Percentiles rank a stretch among this genome's conserved stretches.
Evolutionary conservation across 2,329 filamentous ascomycete species (phyloP).

Genomic region (Colletotrichum melonis): DNA sequence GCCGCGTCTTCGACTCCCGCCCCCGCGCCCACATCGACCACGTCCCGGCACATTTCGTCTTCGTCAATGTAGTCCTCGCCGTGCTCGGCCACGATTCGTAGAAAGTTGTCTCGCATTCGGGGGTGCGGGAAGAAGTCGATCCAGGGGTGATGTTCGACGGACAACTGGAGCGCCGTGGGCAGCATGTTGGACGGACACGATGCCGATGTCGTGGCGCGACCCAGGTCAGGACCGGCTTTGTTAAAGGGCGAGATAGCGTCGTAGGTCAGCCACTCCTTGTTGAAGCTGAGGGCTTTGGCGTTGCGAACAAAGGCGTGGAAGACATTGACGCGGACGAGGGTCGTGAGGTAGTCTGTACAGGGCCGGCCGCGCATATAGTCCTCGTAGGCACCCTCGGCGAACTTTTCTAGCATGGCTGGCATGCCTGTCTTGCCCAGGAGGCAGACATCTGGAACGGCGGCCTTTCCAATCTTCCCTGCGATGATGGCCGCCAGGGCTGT

Average conservation of each 20-base stretch:
- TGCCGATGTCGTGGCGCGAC: not conserved
- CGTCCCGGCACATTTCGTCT: slow-evolving; percentile 32
- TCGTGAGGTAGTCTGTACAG: slow-evolving; percentile 15
- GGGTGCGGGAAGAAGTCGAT: slow-evolving; percentile 47
- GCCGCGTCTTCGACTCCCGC: slow-evolving; percentile 28
- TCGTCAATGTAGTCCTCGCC: slow-evolving; percentile 29
- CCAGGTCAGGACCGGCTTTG: slow-evolving; percentile 5
- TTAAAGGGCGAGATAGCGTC: slow-evolving; percentile 39
- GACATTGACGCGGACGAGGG: slow-evolving; percentile 35
- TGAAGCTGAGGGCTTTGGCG: slow-evolving; percentile 26
- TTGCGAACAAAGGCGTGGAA: slow-evolving; percentile 34
- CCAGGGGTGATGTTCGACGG: slow-evolving; percentile 45
- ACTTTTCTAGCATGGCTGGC: slow-evolving; percentile 1
- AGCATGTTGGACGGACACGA: slow-evolving; percentile 37
- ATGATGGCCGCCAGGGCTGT: not conserved
- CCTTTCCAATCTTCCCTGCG: not conserved
- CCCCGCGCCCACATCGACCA: slow-evolving; percentile 30
- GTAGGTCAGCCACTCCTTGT: slow-evolving; percentile 31
- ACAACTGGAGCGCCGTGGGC: slow-evolving; percentile 43
- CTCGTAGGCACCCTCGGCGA: slow-evolving; percentile 21
- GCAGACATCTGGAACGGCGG: not conserved
- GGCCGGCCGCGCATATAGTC: slow-evolving; percentile 7
- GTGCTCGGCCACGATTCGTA: slow-evolving; percentile 30
- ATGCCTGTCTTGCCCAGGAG: not conserved
- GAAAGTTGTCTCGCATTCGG: slow-evolving; percentile 43